Conservation (phyloP, 139 green algal genomes). For the Tetraselmis chui region DNA sequence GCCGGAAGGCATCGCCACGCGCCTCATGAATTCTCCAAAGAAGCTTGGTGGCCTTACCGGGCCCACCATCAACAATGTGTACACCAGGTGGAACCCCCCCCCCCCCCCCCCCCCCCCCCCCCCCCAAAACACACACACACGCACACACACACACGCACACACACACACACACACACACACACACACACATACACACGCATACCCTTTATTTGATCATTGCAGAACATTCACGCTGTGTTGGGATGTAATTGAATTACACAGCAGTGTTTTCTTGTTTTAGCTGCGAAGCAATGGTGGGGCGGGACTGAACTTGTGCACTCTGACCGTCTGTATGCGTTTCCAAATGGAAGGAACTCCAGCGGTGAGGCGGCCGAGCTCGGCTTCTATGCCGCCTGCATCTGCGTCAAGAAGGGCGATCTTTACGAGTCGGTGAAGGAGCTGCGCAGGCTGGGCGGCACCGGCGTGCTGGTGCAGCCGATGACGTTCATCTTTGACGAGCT, state of each 20-base stretch:
- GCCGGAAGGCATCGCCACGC: conserved; percentile 68
- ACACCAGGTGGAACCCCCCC: conserved; percentile 20
- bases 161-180: no score
- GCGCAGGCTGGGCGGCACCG: conserved; percentile 79
- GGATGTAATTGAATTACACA: no score
- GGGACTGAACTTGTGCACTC: no score
- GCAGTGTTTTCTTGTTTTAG: no score
- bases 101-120: no score
- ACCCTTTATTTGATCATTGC: no score
- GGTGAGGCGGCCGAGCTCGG: conserved; percentile 21
- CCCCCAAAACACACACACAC: no score
- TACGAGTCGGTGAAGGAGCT: conserved; percentile 83
- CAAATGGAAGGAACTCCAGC: not conserved
- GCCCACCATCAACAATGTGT: conserved; percentile 83
- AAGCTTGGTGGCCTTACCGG: conserved; percentile 41
- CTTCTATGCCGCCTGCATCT: conserved; percentile 73
- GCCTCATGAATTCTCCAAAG: conserved; percentile 31
- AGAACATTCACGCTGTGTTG: no score
- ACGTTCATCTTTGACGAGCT: conserved; percentile 99
- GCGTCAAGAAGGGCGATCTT: conserved; percentile 80
- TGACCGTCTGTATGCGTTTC: no score
- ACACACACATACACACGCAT: no score
- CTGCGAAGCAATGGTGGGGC: no score
- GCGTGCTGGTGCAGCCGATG: conserved; percentile 92
- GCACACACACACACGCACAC: no score